Evolutionary conservation across 768 basidiomycete genomes (phyloP), one percentile per base, ranked within the genome.

Genomic region (Xerocomellus dryophilus): DNA sequence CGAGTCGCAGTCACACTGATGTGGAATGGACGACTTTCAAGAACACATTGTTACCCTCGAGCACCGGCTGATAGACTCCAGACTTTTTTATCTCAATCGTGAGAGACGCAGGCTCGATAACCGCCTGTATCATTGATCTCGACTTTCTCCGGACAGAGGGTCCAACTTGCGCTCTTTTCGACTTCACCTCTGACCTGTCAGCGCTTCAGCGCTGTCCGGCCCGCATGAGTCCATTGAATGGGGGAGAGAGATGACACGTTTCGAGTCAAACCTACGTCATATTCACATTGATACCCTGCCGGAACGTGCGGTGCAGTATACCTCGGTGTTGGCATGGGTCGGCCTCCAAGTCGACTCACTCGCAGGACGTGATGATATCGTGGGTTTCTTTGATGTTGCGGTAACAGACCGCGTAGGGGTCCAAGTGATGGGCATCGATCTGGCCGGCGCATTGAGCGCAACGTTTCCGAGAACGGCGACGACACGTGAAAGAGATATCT

Each of bases 241-340:
- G 9, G 2, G 5, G 23, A 21, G 21, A 45, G 41, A 34, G 12
- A 12, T 20, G 23, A 40, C 20, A 36, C 5, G 12, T 15, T 11
- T 40, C 14, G 8, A 43, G 43, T 4, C 23, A n/a, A 53, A 53
- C 54, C 25, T 10, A 56, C 55, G 21, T 36, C 14, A 43, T 54
- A 54, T 5, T 29, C 3, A 17, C 47, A 54, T 17, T 12, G 0
- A 7, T 20, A 17, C 6, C 2, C 15, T 5, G 5, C 7, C 3
- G 5, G 6, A 25, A 32, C 4, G 8, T 3, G 4, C 7, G 10
- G 2, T 2, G 44, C 29, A 27, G 27, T 4, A 21, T 55, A 55
- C 9, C 50, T 55, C 31, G 35, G 8, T 31, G 29, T 39, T 15
- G 14, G 29, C 6, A 39, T 10, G n/a, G 34, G 51, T 43, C 18